phyloP scores from a whole-genome alignment of 176 grass and related monocot species.

The Carex pumila region DNA sequence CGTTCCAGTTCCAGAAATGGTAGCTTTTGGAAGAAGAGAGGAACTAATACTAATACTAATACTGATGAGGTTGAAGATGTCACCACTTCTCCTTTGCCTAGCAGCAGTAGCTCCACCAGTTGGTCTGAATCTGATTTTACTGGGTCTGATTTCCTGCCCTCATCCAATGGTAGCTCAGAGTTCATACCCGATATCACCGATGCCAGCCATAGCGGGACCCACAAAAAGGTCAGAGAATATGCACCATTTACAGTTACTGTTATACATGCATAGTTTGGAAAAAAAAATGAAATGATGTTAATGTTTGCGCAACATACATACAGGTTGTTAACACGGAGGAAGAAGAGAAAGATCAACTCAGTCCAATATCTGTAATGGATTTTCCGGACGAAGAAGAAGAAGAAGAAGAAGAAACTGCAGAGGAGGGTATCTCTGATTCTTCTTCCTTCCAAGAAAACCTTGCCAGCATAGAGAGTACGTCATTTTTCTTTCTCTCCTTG shows the following conservation, averaged over 20 bases:
- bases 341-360: slow-evolving; percentile 36
- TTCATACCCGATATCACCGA: neutral
- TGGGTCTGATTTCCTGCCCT: slow-evolving; percentile 18
- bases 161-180: slow-evolving; percentile 7
- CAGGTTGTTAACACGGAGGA: slow-evolving; percentile 18
- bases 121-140: slow-evolving; percentile 19
- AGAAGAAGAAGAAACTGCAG: neutral
- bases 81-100: slow-evolving; percentile 18
- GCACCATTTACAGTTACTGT: too few species aligned
- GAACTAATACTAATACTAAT: too few species aligned
- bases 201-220: neutral
- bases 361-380: slow-evolving; percentile 80
- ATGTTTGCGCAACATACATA: neutral
- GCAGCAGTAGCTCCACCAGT: neutral
- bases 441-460: slow-evolving; percentile 37
- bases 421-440: neutral
- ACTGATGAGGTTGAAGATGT: neutral
- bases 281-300: neutral
- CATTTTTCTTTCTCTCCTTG: neutral
- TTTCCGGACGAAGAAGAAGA: slow-evolving; percentile 42
- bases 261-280: neutral
- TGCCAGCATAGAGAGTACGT: slow-evolving; percentile 52
- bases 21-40: slow-evolving; percentile 17
- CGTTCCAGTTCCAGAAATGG: neutral
- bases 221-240: neutral